These are phyloP conservation scores for Naganishia cerealis DNA, from an alignment of 1,284 basidiomycete species.

Conservation along the genomic window DNA sequence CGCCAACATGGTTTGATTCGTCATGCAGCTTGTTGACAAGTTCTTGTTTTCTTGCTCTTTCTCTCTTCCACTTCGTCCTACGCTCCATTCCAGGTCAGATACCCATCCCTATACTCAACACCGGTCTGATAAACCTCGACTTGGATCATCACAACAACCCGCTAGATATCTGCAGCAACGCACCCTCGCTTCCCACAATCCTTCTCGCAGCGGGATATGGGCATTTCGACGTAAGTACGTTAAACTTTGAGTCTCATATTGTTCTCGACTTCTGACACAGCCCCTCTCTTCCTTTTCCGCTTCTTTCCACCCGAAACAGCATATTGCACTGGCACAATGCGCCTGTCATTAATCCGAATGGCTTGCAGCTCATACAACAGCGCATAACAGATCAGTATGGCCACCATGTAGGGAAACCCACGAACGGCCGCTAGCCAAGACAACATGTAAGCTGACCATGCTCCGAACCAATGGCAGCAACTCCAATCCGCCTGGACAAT, in stretches of 20 bases:
- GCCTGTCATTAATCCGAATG: slow-evolving; percentile 10
- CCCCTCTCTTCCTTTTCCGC: not conserved
- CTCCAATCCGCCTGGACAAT: slow-evolving; percentile 14
- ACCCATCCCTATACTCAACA: no score
- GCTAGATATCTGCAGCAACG: no score
- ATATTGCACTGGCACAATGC: slow-evolving; percentile 27
- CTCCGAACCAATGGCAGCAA: not conserved
- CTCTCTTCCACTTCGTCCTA: not conserved
- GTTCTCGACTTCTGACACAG: not conserved
- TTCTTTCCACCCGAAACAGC: not conserved
- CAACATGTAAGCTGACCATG: not conserved
- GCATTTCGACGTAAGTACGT: slow-evolving; percentile 20
- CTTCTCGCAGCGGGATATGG: slow-evolving; percentile 1
- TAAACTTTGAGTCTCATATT: not conserved
- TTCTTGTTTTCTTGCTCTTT: not conserved
- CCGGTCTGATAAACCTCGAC: no score
- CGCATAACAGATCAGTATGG: slow-evolving; percentile 22
- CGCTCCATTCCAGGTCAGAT: no score
- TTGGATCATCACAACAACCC: no score
- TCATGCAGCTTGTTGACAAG: not conserved
- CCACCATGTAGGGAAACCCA: not conserved
- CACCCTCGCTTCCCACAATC: no score
- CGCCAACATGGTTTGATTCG: not conserved
- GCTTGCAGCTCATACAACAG: slow-evolving; percentile 22
- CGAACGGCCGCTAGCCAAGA: not conserved